Conservation (phyloP, 345 rosid genomes). For the Citrus sp. region DNA sequence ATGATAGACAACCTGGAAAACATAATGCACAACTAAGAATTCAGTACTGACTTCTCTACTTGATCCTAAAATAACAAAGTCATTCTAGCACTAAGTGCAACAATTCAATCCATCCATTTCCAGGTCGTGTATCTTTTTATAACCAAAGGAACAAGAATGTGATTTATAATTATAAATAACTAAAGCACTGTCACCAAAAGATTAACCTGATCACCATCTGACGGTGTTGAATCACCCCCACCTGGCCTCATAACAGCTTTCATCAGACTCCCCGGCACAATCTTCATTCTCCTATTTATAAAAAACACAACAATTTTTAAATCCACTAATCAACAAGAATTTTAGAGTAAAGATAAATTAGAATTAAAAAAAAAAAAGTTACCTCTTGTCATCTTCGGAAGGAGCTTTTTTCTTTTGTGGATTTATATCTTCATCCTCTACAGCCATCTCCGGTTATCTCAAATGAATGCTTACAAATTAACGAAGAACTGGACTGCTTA, state of each 20-base stretch:
- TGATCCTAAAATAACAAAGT: neutral
- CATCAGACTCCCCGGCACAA: slow-evolving; percentile 84
- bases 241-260: slow-evolving; percentile 90
- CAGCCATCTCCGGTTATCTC: slow-evolving; percentile 34
- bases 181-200: neutral
- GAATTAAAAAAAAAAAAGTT: neutral
- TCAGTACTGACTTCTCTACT: neutral
- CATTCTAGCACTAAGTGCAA: neutral
- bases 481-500: neutral
- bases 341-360: neutral
- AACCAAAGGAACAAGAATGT: neutral
- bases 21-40: neutral
- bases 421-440: slow-evolving; percentile 26
- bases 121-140: too few relatives aligned
- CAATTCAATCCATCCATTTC: neutral
- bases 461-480: neutral
- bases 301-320: neutral
- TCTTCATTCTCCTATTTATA: slow-evolving; percentile 70
- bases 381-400: slow-evolving; percentile 67
- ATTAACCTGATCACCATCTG: slow-evolving; percentile 91
- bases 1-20: slow-evolving; percentile 68
- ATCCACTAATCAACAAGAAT: neutral
- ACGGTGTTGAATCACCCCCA: slow-evolving; percentile 75
- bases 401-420: slow-evolving; percentile 48
- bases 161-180: neutral